Percentiles rank a stretch among this genome's conserved stretches.
Evolutionary conservation across 371 early-diverging fungal species (phyloP).

Genomic region (Syncephalis plumigaleata): DNA sequence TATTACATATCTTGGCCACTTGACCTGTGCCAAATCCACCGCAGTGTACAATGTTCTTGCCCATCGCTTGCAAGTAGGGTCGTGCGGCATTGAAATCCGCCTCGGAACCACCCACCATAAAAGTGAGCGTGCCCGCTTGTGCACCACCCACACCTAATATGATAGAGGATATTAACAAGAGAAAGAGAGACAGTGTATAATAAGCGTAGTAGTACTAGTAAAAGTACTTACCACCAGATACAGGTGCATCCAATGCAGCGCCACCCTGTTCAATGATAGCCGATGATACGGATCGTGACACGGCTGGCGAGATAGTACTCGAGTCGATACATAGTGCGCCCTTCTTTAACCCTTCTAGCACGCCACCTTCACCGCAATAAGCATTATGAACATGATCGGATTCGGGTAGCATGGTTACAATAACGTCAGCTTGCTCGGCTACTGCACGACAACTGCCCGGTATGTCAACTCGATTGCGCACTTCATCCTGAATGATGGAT

Average conservation of each 20-base stretch:
- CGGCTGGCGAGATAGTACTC: slow-evolving; percentile 75
- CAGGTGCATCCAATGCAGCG: slow-evolving; percentile 84
- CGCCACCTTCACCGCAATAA: slow-evolving; percentile 45
- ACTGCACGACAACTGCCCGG: slow-evolving; percentile 47
- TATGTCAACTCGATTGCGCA: slow-evolving; percentile 17
- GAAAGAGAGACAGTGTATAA: not conserved
- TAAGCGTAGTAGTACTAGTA: not conserved
- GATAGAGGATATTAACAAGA: not conserved
- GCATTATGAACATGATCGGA: slow-evolving; percentile 59
- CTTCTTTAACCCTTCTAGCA: slow-evolving; percentile 26
- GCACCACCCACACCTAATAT: slow-evolving; percentile 68
- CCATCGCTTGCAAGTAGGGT: slow-evolving; percentile 63
- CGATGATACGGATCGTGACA: slow-evolving; percentile 44
- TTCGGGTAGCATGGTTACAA: slow-evolving; percentile 90
- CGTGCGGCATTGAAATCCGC: slow-evolving; percentile 44
- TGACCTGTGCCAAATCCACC: slow-evolving; percentile 79
- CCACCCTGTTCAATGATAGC: slow-evolving; percentile 32
- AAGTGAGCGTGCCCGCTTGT: slow-evolving; percentile 79
- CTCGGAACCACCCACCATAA: slow-evolving; percentile 82
- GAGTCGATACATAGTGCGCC: slow-evolving; percentile 65
- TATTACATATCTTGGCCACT: slow-evolving; percentile 94
- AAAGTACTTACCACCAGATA: slow-evolving; percentile 61
- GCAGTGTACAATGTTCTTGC: slow-evolving; percentile 85
- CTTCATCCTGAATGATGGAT: slow-evolving; percentile 12
- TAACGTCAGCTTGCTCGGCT: slow-evolving; percentile 45